These are phyloP conservation scores for Paecilomyces sp. DNA, from an alignment of 2,329 filamentous ascomycete genomes.

Conservation along the genomic window DNA sequence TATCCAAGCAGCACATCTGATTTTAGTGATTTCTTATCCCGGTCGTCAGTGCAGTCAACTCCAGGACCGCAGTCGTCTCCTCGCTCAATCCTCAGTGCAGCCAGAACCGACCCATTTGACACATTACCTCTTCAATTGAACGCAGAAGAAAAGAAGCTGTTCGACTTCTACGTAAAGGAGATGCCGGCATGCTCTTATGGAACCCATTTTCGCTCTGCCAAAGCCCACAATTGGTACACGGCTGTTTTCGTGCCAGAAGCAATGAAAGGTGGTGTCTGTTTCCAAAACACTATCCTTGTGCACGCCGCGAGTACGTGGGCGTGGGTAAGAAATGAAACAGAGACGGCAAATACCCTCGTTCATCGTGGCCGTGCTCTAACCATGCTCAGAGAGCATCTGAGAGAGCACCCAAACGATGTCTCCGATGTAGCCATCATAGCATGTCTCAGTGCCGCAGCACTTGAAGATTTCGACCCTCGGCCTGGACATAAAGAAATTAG, in stretches of 20 bases:
- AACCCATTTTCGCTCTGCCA: slow-evolving; percentile 22
- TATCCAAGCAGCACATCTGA: slow-evolving; percentile 5
- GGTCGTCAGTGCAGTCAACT: slow-evolving; percentile 10
- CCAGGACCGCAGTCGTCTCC: slow-evolving; percentile 17
- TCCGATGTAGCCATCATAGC: slow-evolving; percentile 33
- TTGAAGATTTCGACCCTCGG: slow-evolving; percentile 34
- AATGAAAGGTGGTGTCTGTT: slow-evolving; percentile 32
- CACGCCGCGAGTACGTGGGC: slow-evolving; percentile 32
- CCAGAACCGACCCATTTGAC: slow-evolving; percentile 32
- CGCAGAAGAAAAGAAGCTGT: slow-evolving; percentile 23
- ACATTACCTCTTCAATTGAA: slow-evolving; percentile 25
- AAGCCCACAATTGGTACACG: slow-evolving; percentile 33
- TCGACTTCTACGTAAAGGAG: slow-evolving; percentile 34
- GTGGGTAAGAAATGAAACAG: slow-evolving; percentile 27
- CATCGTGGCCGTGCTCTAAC: slow-evolving; percentile 25
- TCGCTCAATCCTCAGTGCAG: slow-evolving; percentile 26
- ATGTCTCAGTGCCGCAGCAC: slow-evolving; percentile 30
- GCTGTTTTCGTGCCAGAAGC: slow-evolving; percentile 32
- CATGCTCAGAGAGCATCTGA: slow-evolving; percentile 26
- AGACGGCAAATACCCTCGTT: slow-evolving; percentile 21
- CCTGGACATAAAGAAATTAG: slow-evolving; percentile 29
- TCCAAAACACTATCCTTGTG: slow-evolving; percentile 32
- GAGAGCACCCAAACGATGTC: slow-evolving; percentile 22
- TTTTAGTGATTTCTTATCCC: slow-evolving; percentile 6
- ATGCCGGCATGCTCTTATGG: slow-evolving; percentile 35